These are phyloP conservation scores for Gastrodia elata DNA, from an alignment of 106 monocot genomes.

Conservation along the genomic window DNA sequence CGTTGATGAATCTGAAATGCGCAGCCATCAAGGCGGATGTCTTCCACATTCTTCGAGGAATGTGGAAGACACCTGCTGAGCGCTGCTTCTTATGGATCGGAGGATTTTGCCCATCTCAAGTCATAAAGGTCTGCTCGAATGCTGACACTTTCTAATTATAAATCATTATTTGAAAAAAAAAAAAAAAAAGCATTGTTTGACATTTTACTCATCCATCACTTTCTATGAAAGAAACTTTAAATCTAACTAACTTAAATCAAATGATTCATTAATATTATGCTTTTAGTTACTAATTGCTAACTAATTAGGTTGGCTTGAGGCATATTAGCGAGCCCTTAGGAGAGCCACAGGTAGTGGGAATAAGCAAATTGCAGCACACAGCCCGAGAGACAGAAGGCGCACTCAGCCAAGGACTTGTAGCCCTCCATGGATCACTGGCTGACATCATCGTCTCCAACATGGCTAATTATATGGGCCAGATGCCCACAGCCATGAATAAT, in stretches of 20 bases:
- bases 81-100: slow-evolving; percentile 84
- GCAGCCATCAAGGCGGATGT: slow-evolving; percentile 42
- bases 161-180: too few species aligned
- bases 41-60: slow-evolving; percentile 65
- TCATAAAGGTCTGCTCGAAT: slow-evolving; percentile 44
- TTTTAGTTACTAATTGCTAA: too few species aligned
- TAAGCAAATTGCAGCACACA: slow-evolving; percentile 87
- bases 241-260: too few species aligned
- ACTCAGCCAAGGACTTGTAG: slow-evolving; percentile 87
- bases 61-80: slow-evolving; percentile 73
- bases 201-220: too few species aligned
- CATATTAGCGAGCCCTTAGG: slow-evolving; percentile 83
- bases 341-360: slow-evolving; percentile 82
- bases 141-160: too few species aligned
- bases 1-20: slow-evolving; percentile 36
- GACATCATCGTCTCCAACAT: slow-evolving; percentile 66
- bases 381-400: slow-evolving; percentile 87
- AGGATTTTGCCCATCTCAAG: slow-evolving; percentile 67
- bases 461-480: slow-evolving; percentile 70
- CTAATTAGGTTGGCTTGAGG: slow-evolving; percentile 49
- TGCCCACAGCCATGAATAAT: slow-evolving; percentile 83
- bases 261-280: too few species aligned
- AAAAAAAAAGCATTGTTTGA: too few species aligned
- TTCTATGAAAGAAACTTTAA: too few species aligned
- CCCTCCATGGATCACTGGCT: slow-evolving; percentile 67